A percentile compares a stretch with the other conserved stretches of the same genome.
Conservation (phyloP, 768 basidiomycete genomes). For the Suillus variegatus region DNA sequence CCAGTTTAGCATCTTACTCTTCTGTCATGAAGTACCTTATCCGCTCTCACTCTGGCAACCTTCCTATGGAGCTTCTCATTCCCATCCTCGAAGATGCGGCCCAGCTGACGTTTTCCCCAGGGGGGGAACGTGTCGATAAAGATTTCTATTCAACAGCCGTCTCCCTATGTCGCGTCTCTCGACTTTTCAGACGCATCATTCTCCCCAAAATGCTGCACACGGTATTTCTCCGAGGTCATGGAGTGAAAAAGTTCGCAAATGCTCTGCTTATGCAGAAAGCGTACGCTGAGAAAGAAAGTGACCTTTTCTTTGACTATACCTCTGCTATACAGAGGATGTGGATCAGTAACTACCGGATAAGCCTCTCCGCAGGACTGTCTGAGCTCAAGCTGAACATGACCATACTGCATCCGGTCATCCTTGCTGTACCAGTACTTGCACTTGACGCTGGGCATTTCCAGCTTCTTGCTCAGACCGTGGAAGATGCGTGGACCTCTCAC, state of each 20-base stretch:
- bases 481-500: background rate
- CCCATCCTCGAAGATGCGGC: constrained; percentile 35
- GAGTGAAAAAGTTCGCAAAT: too few relatives aligned
- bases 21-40: background rate
- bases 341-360: too few relatives aligned
- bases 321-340: too few relatives aligned
- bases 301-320: too few relatives aligned
- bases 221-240: too few relatives aligned
- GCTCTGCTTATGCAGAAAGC: too few relatives aligned
- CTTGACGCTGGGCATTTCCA: too few relatives aligned
- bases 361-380: too few relatives aligned
- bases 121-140: background rate
- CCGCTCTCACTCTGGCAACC: constrained; percentile 20
- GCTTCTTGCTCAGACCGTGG: background rate
- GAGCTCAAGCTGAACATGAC: too few relatives aligned
- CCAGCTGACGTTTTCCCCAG: constrained; percentile 16
- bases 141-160: constrained; percentile 25
- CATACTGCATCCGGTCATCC: too few relatives aligned
- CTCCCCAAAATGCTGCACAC: constrained; percentile 42
- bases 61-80: constrained; percentile 36
- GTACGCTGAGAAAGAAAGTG: too few relatives aligned
- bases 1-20: background rate
- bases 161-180: constrained; percentile 36
- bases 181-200: constrained; percentile 28
- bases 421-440: too few relatives aligned